Conservation (phyloP, 2,329 filamentous ascomycete species). For the Alternaria consortialis region DNA sequence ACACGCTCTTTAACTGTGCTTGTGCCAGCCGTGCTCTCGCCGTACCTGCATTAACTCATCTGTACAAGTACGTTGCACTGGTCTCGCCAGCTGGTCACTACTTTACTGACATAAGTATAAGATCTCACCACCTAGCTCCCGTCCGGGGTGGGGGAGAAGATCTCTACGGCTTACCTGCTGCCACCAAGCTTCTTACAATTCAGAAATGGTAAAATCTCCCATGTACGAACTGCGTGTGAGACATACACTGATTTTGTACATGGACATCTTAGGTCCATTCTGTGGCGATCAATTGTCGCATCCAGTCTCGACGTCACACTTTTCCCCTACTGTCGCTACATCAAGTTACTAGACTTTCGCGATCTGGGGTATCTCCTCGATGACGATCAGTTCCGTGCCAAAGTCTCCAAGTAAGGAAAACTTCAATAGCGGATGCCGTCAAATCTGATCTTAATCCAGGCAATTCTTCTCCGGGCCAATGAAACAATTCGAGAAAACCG, state of each 20-base stretch:
- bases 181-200: conserved; percentile 57
- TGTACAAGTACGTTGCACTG: conserved; percentile 66
- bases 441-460: conserved; percentile 37
- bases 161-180: conserved; percentile 39
- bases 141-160: conserved; percentile 57
- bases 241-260: not conserved
- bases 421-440: not conserved
- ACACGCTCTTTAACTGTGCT: conserved; percentile 68
- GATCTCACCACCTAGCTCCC: conserved; percentile 56
- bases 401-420: conserved; percentile 62
- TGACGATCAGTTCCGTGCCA: conserved; percentile 66
- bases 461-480: conserved; percentile 63
- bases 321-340: conserved; percentile 74
- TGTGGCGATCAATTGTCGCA: conserved; percentile 74
- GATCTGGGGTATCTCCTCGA: conserved; percentile 68
- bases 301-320: conserved; percentile 70
- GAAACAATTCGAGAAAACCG: conserved; percentile 52
- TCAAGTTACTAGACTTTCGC: conserved; percentile 69
- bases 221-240: not conserved
- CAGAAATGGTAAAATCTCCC: conserved; percentile 59
- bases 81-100: conserved; percentile 1
- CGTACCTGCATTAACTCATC: conserved; percentile 65
- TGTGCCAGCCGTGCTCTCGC: conserved; percentile 65
- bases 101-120: conserved; percentile 23
- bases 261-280: conserved; percentile 53